These are phyloP conservation scores for Penicillium ochrochloron DNA, from an alignment of 495 filamentous ascomycete species.

Conservation along the genomic window DNA sequence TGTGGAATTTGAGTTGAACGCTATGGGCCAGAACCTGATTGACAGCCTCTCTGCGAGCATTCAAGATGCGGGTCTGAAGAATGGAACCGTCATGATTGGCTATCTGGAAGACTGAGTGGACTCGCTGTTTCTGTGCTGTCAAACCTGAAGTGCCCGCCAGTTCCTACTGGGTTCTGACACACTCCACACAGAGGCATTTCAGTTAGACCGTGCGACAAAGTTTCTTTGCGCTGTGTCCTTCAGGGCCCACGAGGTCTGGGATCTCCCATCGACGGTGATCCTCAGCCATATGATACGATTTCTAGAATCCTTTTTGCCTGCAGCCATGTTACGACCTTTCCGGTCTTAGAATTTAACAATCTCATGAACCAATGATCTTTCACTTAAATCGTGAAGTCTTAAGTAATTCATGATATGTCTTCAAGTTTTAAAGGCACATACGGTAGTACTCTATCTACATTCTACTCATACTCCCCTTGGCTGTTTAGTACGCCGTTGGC, in stretches of 20 bases:
- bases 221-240: neutral
- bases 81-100: constrained; percentile 91
- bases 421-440: neutral
- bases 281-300: neutral
- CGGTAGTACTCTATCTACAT: too few species aligned
- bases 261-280: neutral
- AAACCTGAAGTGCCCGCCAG: neutral
- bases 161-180: neutral
- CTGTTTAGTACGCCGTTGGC: too few species aligned
- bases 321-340: neutral
- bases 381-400: neutral
- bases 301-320: constrained; percentile 1
- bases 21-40: constrained; percentile 80
- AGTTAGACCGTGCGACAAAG: neutral
- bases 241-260: neutral
- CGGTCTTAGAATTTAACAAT: constrained; percentile 1
- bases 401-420: neutral
- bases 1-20: constrained; percentile 81
- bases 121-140: neutral
- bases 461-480: too few species aligned
- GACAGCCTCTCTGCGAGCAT: constrained; percentile 73
- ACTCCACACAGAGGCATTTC: neutral
- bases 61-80: constrained; percentile 82
- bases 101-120: constrained; percentile 67
- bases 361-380: neutral